A percentile compares a stretch with the other conserved stretches of the same genome.
Evolutionary conservation across 148 eudicot species (phyloP).

Genomic region (Nepenthes gracilis): DNA sequence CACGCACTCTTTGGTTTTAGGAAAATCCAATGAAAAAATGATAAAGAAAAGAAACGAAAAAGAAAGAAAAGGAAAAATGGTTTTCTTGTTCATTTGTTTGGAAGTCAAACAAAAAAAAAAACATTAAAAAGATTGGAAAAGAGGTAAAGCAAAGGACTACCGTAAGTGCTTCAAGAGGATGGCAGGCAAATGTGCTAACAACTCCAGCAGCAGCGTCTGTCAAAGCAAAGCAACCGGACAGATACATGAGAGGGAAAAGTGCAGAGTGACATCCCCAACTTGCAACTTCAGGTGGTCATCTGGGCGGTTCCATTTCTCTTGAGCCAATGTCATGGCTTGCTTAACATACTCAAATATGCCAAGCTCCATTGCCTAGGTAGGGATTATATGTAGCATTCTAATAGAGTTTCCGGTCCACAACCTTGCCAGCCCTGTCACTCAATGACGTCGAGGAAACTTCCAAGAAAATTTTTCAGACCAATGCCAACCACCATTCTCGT

Average conservation of each 20-base stretch:
- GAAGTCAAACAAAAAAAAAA: neutral
- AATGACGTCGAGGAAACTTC: slow-evolving; percentile 69
- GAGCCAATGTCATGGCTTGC: slow-evolving; percentile 64
- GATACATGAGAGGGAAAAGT: slow-evolving; percentile 66
- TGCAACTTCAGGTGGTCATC: slow-evolving; percentile 47
- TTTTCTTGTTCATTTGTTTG: too few relatives aligned
- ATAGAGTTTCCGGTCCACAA: slow-evolving; percentile 92
- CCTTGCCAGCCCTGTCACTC: slow-evolving; percentile 77
- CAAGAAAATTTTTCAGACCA: slow-evolving; percentile 64
- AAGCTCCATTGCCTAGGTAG: slow-evolving; percentile 92
- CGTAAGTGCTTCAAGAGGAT: slow-evolving; percentile 96
- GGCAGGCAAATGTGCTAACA: slow-evolving; percentile 76
- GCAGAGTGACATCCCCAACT: slow-evolving; percentile 54
- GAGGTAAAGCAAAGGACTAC: slow-evolving; percentile 17
- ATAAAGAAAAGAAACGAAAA: too few relatives aligned
- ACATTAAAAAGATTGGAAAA: neutral
- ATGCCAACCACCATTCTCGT: slow-evolving; percentile 98
- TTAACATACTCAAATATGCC: slow-evolving; percentile 92
- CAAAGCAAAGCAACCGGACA: slow-evolving; percentile 88
- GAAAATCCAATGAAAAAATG: too few relatives aligned
- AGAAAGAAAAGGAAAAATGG: too few relatives aligned
- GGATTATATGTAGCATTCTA: slow-evolving; percentile 90
- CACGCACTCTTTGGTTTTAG: too few relatives aligned
- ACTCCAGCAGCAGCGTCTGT: slow-evolving; percentile 96
- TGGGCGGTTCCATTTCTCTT: slow-evolving; percentile 57